Evolutionary conservation across 768 basidiomycete species (phyloP), one percentile per base, ranked within the genome.

Genomic region (Chlorophyllum brunneum): DNA sequence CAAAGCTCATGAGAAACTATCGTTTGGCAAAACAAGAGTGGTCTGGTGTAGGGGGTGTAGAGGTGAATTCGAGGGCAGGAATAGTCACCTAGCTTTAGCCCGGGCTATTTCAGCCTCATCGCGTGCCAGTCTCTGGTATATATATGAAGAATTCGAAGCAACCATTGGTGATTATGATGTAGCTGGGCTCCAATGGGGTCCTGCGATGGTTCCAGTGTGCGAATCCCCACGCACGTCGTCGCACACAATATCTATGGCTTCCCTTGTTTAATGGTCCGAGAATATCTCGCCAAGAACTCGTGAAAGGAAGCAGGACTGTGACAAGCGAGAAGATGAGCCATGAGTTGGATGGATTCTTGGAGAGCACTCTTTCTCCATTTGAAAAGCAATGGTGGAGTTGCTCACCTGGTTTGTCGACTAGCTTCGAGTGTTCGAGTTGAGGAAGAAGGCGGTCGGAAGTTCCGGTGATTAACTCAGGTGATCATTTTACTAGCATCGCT

Each of bases 61-160:
- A 45, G 5, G 36, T 15, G 43, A 34, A 20, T 20, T 26, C 37
- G 37, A 39, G 37, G 16, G 38, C 4, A 16, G 27, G 41, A 43
- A 30, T 24, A 53, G 23, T 42, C 41, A 52, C 51, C 51, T 52
- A 24, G 51, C 34, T 37, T 24, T 29, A 18, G 42, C 31, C n/a
- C 13, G 51, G 41, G 33, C 33, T 43, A 44, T n/a, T 45, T 52
- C 41, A 36, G 31, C 34, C 13, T 52, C 51, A 29, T 52, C 51
- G n/a, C 34, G 27, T 37, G 43, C 43, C 20, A 53, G 18, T 37
- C 44, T 46, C 36, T 15, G 43, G 29, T 46, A 53, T 45, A 31
- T 29, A 42, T 53, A 53, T n/a, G 49, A 42, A 38, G 43, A 53
- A 39, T 39, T 30, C 27, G 51, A 39, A 53, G 44, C 37, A 18